These are phyloP conservation scores for Suillus hirtellus DNA, from an alignment of 768 basidiomycete genomes.

Conservation along the genomic window DNA sequence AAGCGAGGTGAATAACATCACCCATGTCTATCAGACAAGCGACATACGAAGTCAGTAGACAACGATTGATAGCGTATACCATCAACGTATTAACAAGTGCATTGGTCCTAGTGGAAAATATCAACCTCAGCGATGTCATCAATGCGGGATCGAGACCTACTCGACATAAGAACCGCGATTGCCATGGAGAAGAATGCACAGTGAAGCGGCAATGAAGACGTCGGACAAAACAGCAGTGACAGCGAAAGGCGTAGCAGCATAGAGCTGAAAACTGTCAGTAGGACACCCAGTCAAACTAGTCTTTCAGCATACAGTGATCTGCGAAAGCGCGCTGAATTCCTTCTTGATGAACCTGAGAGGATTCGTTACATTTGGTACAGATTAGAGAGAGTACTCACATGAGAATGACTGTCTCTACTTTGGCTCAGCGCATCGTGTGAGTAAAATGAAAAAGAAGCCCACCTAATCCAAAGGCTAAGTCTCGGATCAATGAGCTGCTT, in stretches of 20 bases:
- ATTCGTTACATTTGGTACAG: background rate
- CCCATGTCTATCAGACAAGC: background rate
- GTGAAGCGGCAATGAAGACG: slow-evolving; percentile 40
- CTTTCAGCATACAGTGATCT: slow-evolving; percentile 35
- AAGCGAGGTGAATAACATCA: background rate
- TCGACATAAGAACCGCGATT: slow-evolving; percentile 38
- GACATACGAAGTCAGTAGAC: slow-evolving; percentile 47
- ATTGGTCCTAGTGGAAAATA: slow-evolving; percentile 37
- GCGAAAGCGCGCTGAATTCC: slow-evolving; percentile 35
- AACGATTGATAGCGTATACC: slow-evolving; percentile 51
- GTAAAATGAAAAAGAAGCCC: slow-evolving; percentile 9
- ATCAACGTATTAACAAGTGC: slow-evolving; percentile 43
- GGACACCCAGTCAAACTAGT: background rate
- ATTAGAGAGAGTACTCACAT: slow-evolving; percentile 6
- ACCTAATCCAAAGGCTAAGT: slow-evolving; percentile 39
- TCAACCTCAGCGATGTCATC: background rate
- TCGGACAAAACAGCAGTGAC: slow-evolving; percentile 46
- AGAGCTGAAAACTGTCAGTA: slow-evolving; percentile 26
- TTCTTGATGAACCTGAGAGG: slow-evolving; percentile 38
- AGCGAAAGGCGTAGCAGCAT: slow-evolving; percentile 46
- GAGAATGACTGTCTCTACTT: slow-evolving; percentile 13
- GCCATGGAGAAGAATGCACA: slow-evolving; percentile 44
- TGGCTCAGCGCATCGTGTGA: background rate
- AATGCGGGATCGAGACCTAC: slow-evolving; percentile 21
- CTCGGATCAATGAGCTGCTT: background rate